These are phyloP conservation scores for Clarireedia hainanense DNA, from an alignment of 2,329 filamentous ascomycete genomes.

Conservation along the genomic window DNA sequence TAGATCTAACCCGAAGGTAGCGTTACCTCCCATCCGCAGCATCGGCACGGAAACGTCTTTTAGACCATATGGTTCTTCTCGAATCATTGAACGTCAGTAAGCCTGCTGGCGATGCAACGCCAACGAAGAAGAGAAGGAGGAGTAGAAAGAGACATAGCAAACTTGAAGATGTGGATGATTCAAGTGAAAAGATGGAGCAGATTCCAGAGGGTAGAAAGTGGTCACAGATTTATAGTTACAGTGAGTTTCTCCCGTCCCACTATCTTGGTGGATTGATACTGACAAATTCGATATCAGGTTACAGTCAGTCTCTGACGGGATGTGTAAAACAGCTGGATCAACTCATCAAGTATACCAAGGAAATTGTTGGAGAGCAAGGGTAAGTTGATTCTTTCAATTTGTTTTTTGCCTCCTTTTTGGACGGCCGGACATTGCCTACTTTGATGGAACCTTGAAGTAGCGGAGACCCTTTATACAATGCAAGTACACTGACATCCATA, in stretches of 20 bases:
- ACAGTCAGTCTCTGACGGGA: conserved; percentile 45
- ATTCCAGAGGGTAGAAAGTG: conserved; percentile 35
- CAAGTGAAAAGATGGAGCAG: conserved; percentile 11
- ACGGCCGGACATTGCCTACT: no score
- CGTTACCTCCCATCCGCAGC: conserved; percentile 50
- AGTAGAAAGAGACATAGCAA: not conserved
- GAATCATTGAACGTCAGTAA: conserved; percentile 28
- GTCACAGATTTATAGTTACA: conserved; percentile 49
- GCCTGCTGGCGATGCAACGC: conserved; percentile 1
- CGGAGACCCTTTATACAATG: not conserved
- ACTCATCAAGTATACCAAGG: conserved; percentile 48
- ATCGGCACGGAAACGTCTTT: conserved; percentile 42
- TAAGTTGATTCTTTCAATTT: conserved; percentile 9
- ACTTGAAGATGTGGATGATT: not conserved
- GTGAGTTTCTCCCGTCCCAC: not conserved
- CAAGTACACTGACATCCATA: not conserved
- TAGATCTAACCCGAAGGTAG: conserved; percentile 13
- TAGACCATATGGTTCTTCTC: conserved; percentile 42
- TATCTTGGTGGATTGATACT: not conserved
- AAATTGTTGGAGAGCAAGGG: conserved; percentile 48
- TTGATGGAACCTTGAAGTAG: no score
- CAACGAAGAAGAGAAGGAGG: conserved; percentile 1
- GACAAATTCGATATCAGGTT: conserved; percentile 24
- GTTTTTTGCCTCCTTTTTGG: not conserved
- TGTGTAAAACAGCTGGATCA: conserved; percentile 46